Evolutionary conservation across 805 yeast species (phyloP).

Genomic region (Candida glaebosa): DNA sequence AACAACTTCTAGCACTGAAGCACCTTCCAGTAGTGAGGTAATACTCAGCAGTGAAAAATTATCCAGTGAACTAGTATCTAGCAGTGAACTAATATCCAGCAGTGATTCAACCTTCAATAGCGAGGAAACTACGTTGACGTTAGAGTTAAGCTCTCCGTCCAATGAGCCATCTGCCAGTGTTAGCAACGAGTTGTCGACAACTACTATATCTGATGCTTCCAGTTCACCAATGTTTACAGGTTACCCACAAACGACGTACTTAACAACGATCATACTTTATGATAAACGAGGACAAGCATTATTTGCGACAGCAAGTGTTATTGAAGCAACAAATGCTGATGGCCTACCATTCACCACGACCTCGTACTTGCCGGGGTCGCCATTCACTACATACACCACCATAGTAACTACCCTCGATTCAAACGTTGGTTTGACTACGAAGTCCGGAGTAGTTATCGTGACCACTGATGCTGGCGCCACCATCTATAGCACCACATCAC

Average conservation of each 20-base stretch:
- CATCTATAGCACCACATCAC: constrained; percentile 12
- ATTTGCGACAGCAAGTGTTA: constrained; percentile 7
- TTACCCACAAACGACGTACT: too few species aligned
- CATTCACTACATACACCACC: constrained; percentile 13
- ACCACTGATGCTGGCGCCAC: constrained; percentile 15
- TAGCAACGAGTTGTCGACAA: neutral
- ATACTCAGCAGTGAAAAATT: too few species aligned
- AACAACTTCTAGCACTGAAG: too few species aligned
- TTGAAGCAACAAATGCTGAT: neutral
- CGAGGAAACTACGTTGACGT: neutral
- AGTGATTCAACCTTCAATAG: too few species aligned
- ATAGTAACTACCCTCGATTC: constrained; percentile 11
- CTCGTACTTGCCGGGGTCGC: constrained; percentile 4
- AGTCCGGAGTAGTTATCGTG: constrained; percentile 13
- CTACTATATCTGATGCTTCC: neutral
- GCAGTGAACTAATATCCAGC: too few species aligned
- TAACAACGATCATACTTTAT: too few species aligned
- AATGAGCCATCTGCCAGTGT: neutral
- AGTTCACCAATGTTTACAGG: too few species aligned
- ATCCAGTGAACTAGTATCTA: too few species aligned
- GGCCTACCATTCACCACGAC: constrained; percentile 4
- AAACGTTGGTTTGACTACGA: constrained; percentile 12
- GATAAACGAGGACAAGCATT: too few species aligned
- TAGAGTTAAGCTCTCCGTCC: neutral
- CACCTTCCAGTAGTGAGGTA: too few species aligned